A percentile compares a stretch with the other conserved stretches of the same genome.
Evolutionary conservation across 371 early-diverging fungal species (phyloP).

Genomic region (Rhizopus arrhizus): DNA sequence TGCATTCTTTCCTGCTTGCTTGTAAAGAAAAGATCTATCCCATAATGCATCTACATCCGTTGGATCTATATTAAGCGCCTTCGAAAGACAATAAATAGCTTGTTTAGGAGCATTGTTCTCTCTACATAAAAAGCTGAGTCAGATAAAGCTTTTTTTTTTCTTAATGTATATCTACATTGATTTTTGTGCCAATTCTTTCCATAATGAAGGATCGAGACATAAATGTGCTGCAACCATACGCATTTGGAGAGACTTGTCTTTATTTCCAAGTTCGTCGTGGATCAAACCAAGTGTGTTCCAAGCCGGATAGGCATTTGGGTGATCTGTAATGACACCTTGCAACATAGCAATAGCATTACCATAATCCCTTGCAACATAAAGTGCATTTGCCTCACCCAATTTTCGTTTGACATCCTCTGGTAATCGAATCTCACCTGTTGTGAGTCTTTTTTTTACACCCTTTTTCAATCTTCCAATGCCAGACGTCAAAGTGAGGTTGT

Average conservation of each 20-base stretch:
- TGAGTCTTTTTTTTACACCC: slow-evolving; percentile 19
- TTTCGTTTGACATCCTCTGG: slow-evolving; percentile 57
- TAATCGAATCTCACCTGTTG: slow-evolving; percentile 36
- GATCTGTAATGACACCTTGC: slow-evolving; percentile 74
- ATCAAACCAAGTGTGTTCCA: slow-evolving; percentile 91
- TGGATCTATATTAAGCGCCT: slow-evolving; percentile 67
- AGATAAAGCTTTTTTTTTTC: slow-evolving; percentile 3
- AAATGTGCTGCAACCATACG: slow-evolving; percentile 92
- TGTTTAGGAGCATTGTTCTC: slow-evolving; percentile 70
- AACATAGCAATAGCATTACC: slow-evolving; percentile 67
- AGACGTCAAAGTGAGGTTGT: slow-evolving; percentile 35
- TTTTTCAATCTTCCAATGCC: slow-evolving; percentile 36
- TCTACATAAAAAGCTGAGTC: slow-evolving; percentile 39
- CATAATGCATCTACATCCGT: slow-evolving; percentile 69
- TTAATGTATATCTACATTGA: slow-evolving; percentile 58
- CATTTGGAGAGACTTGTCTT: slow-evolving; percentile 73
- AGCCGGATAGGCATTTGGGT: slow-evolving; percentile 72
- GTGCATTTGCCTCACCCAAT: slow-evolving; percentile 75
- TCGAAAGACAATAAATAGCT: slow-evolving; percentile 80
- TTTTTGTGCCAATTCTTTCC: slow-evolving; percentile 83
- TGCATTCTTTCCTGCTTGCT: slow-evolving; percentile 41
- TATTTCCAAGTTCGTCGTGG: slow-evolving; percentile 86
- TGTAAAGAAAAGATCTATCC: slow-evolving; percentile 69
- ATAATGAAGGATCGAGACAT: slow-evolving; percentile 72
- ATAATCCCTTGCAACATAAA: slow-evolving; percentile 72